Conservation (phyloP, 176 grass and related monocot genomes). For the Rhynchospora tenuis region DNA sequence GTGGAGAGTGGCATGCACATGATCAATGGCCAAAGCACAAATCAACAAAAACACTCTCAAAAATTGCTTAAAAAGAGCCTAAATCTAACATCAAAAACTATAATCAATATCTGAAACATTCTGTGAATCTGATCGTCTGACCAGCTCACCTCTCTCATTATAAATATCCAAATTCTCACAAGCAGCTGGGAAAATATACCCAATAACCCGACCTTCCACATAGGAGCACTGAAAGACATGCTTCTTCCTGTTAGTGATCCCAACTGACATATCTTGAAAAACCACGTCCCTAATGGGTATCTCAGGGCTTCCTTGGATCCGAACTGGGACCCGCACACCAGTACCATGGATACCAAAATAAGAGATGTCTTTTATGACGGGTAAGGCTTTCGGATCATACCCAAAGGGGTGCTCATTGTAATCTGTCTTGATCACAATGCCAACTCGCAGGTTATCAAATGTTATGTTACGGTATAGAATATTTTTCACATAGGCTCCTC, state of each 20-base stretch:
- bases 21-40: slow-evolving; percentile 12
- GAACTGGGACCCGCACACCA: slow-evolving; percentile 56
- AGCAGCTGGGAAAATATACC: slow-evolving; percentile 67
- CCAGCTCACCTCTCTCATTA: slow-evolving; percentile 49
- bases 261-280: slow-evolving; percentile 70
- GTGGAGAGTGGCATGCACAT: slow-evolving; percentile 20
- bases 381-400: slow-evolving; percentile 60
- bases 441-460: slow-evolving; percentile 56
- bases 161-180: slow-evolving; percentile 79
- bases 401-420: slow-evolving; percentile 65
- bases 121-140: slow-evolving; percentile 50
- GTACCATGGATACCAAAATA: slow-evolving; percentile 62
- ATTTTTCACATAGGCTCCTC: slow-evolving; percentile 72
- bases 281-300: slow-evolving; percentile 63
- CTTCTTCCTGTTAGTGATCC: slow-evolving; percentile 51
- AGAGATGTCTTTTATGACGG: slow-evolving; percentile 57
- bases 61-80: slow-evolving; percentile 13
- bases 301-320: slow-evolving; percentile 69
- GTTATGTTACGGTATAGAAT: slow-evolving; percentile 58
- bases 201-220: slow-evolving; percentile 70
- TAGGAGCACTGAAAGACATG: slow-evolving; percentile 89
- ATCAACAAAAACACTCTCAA: slow-evolving; percentile 22
- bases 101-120: slow-evolving; percentile 84
- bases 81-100: slow-evolving; percentile 49
- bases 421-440: slow-evolving; percentile 83